Evolutionary conservation across 352 stramenopile species (phyloP).

Genomic region (Sclerospora graminicola): DNA sequence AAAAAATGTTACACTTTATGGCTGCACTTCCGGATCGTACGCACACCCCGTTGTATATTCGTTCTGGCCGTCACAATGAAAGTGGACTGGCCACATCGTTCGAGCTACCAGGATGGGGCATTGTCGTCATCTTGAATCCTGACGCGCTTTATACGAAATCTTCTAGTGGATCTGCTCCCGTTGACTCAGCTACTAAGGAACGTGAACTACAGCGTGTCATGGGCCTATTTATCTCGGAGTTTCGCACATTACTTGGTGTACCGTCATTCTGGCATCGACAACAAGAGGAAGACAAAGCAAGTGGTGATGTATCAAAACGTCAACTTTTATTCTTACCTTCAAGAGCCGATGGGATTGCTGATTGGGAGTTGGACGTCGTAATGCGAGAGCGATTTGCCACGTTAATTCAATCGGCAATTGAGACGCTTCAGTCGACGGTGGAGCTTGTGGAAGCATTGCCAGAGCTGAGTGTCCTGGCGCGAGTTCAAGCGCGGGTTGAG

Average conservation of each 20-base stretch:
- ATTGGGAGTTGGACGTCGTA: constrained; percentile 68
- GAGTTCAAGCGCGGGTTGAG: constrained; percentile 46
- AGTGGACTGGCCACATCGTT: constrained; percentile 37
- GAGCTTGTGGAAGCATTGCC: constrained; percentile 57
- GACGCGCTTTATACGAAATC: constrained; percentile 8
- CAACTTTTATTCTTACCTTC: constrained; percentile 42
- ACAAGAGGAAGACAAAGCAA: constrained; percentile 9
- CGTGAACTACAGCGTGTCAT: constrained; percentile 45
- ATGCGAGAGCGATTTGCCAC: constrained; percentile 37
- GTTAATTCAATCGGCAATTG: constrained; percentile 43
- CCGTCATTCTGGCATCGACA: constrained; percentile 39
- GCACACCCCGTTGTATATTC: constrained; percentile 53
- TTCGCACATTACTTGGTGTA: constrained; percentile 53
- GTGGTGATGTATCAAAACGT: not conserved
- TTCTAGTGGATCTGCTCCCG: not conserved
- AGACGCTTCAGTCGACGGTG: constrained; percentile 63
- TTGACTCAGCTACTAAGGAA: constrained; percentile 1
- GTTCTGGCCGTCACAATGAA: constrained; percentile 4
- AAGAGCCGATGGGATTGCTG: constrained; percentile 32
- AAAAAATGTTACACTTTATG: constrained; percentile 76
- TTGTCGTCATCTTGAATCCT: constrained; percentile 48
- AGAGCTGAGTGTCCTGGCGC: constrained; percentile 60
- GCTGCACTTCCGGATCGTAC: constrained; percentile 36
- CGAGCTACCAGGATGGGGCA: constrained; percentile 58
- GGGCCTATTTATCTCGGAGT: constrained; percentile 53